Conservation (phyloP, 140 eudicot genomes). For the Senecio squalidus region DNA sequence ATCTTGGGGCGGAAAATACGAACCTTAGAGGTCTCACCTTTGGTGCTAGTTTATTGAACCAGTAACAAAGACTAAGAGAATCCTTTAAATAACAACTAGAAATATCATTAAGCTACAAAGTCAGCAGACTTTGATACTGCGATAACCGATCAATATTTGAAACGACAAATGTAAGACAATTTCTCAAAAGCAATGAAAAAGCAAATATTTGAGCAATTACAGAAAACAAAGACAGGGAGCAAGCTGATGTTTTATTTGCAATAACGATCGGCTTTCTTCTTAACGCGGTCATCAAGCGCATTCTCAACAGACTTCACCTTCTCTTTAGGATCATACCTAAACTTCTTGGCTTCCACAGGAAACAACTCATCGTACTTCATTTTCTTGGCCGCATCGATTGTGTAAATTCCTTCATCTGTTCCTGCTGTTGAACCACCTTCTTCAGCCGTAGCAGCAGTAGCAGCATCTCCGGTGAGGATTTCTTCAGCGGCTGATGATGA, state of each 20-base stretch:
- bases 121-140: too few species aligned
- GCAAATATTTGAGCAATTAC: too few species aligned
- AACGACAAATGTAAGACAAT: too few species aligned
- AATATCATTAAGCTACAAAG: too few species aligned
- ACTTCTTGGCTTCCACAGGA: slow-evolving; percentile 85
- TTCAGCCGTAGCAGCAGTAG: slow-evolving; percentile 27
- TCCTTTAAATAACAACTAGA: too few species aligned
- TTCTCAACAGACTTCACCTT: slow-evolving; percentile 71
- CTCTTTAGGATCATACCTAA: slow-evolving; percentile 74
- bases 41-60: too few species aligned
- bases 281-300: slow-evolving; percentile 82
- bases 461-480: slow-evolving; percentile 35
- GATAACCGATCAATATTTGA: too few species aligned
- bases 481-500: slow-evolving; percentile 25
- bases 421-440: slow-evolving; percentile 27
- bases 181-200: too few species aligned
- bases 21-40: too few species aligned
- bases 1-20: too few species aligned
- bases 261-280: slow-evolving; percentile 97
- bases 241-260: slow-evolving; percentile 73
- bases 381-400: slow-evolving; percentile 87
- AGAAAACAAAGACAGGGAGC: too few species aligned
- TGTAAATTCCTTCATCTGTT: slow-evolving; percentile 51
- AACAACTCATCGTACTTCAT: slow-evolving; percentile 88
- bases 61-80: too few species aligned